Base-by-base conservation (phyloP, 2,329 filamentous ascomycete species). In the Colletotrichum godetiae region DNA sequence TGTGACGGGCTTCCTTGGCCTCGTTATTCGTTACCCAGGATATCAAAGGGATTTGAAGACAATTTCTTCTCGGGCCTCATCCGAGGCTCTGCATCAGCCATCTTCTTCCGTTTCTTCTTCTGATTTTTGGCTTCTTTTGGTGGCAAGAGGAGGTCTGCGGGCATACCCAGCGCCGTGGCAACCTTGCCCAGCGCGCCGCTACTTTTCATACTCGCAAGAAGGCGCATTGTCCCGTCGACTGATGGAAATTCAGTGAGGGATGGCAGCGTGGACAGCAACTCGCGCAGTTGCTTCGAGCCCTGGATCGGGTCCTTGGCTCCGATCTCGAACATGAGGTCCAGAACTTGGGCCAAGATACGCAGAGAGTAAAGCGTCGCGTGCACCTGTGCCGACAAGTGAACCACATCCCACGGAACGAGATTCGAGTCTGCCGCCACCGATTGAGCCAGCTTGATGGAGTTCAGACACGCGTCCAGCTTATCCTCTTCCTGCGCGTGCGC, bases 281-380 rank as follows among this genome's bases (percentile, higher is more conserved):
- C 22, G 24, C 57, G 61, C 10, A 75, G 60, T n/a, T 46, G 33
- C 6, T 27, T 64, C 19, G 63, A 35, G 8, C 65, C 57, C 2
- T 63, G 42, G 3, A 65, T 37, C 8, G 61, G 15, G 8, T 29
- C 24, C 6, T 62, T 56, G 7, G 53, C n/a, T 24, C 62, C 42
- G 3, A 52, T 67, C 22, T 78, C 59, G 0, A 76, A 74, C 2
- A 84, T 64, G 10, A 83, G 77, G 29, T 82, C 82, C 2, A 88
- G 74, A 4, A 91, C 78, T 77, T 91, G 89, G 72, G 82, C 81
- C 24, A 88, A 78, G 74, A 90, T 88, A 56, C 90, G 86, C 1
- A 93, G 78, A 0, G 91, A 93, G 77, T 93, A 93, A 6, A 90
- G 80, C 0, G 87, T 84, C 5, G 89, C 89, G 67, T 92, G 89